Base-by-base conservation (phyloP, 345 rosid species). In the Alliaria petiolata region DNA sequence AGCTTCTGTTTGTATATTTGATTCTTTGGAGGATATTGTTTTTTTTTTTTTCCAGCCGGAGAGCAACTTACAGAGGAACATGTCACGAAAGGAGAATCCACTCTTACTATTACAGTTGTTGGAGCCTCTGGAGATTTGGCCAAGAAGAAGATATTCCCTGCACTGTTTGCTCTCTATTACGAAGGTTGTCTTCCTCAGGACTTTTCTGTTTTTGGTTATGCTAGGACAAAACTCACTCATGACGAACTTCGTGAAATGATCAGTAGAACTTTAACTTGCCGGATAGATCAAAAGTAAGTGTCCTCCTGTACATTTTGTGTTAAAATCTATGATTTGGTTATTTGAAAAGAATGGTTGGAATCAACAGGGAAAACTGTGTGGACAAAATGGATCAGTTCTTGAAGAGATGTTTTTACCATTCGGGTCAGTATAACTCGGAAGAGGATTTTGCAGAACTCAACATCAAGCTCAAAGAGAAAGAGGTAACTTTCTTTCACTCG, bases 121-220 rank as follows among this genome's bases (percentile, higher is more conserved):
- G 98, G 98, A 78, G 98, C 97, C 62, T 93, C 97, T 3, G 97
- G 97, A 36, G 98, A 93, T 77, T 90, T 93, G 7, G 97, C 97
- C 14, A 93, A 83, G 84, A 93, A 87, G 89, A 93, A 93, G 79
- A 88, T 88, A 35, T 93, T 90, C 60, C 97, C 98, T 2, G 98
- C 97, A 25, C 87, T 90, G 62, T 93, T 93, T 67, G 93, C 97
- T 64, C 95, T 93, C 57, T 90, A 64, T 62, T 93, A 90, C 31
- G 95, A 90, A 69, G 98, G 83, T 61, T 90, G 85, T 72, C 88
- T 90, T 34, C 96, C 96, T 26, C 72, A 83, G 85, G 72, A 91
- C 64, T 89, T 93, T 46, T 66, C 72, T 16, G 82, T 93, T 55
- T 89, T 91, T 46, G 95, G 98, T 53, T 93, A 85, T 80, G 92